Percentiles rank a stretch among this genome's conserved stretches.
Conservation (phyloP, 768 basidiomycete genomes). For the Podaxis sp. region DNA sequence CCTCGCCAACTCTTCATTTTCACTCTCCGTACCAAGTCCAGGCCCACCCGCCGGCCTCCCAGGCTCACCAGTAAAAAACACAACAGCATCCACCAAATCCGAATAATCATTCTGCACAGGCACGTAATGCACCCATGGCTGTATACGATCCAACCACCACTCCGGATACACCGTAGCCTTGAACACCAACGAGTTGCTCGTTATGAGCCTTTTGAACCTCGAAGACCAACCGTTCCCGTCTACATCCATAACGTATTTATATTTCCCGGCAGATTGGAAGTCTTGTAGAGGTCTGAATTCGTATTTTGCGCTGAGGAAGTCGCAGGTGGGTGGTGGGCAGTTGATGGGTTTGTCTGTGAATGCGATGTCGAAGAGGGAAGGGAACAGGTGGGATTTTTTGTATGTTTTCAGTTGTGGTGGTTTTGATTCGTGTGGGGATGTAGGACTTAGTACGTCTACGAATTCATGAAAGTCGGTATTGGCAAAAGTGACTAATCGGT, state of each 20-base stretch:
- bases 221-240: constrained; percentile 66
- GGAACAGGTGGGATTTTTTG: constrained; percentile 13
- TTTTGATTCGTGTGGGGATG: background rate
- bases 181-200: constrained; percentile 58
- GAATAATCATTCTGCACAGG: constrained; percentile 65
- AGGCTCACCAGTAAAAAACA: constrained; percentile 60
- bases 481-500: constrained; percentile 38
- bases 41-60: no score
- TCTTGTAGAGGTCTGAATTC: constrained; percentile 48
- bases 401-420: background rate
- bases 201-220: constrained; percentile 59
- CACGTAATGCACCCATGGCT: constrained; percentile 74
- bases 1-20: constrained; percentile 56
- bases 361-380: constrained; percentile 59
- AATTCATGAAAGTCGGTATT: constrained; percentile 18
- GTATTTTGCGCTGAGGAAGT: constrained; percentile 42
- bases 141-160: constrained; percentile 58
- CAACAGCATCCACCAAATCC: constrained; percentile 67
- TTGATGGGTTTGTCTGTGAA: constrained; percentile 44
- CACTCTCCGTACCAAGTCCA: constrained; percentile 32
- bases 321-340: constrained; percentile 44
- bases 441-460: background rate
- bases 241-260: constrained; percentile 64
- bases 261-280: constrained; percentile 44
- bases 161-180: constrained; percentile 69